Evolutionary conservation across 768 basidiomycete genomes (phyloP), one percentile per base, ranked within the genome.

Genomic region (Ramaria sp.): DNA sequence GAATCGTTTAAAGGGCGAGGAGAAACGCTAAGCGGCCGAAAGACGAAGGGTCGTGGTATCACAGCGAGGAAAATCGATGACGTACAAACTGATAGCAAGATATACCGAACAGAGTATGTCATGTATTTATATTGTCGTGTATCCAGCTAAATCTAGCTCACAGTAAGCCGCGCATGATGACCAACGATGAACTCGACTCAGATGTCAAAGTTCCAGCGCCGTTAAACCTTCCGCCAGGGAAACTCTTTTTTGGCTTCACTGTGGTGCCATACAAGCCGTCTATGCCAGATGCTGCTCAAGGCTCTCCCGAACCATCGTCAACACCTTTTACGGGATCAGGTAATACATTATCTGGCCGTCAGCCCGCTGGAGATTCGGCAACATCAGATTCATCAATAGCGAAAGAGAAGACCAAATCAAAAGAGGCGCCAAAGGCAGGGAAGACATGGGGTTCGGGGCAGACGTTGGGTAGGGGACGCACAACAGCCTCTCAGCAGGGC

Each of bases 1-100:
- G 96, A 98, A 70, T 91, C 86, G 60, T 99, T 99, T 76, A 95
- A 90, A 65, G 96, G 96, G 22, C 86, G 84, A 61, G 96, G 96
- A 24, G 88, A 96, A 70, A 93, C 92, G 2, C 71, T 99, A 4
- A 79, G 75, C 34, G 96, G 96, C 9, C 79, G 94, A 62, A 89
- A 86, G 73, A 94, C 95, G 37, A 98, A 93, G 70, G 96, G 96
- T 31, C 94, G 91, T 65, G 96, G 96, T 1, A 83, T 92, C 61
- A 85, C 81, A 62, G 84, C 86, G 62, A 82, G 90, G 55, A 85
- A 87, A 65, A 82, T 81, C 6, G 91, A 97, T 64, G 79, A 83
- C 50, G 84, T 91, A 7, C 72, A 86, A 9, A 79, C 82, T 63
- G 81, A 79, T 20, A 93, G 90, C 73, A 94, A 88, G 73, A 96